phyloP scores from a whole-genome alignment of 2,329 filamentous ascomycete genomes.

The Ophiostoma montium region DNA sequence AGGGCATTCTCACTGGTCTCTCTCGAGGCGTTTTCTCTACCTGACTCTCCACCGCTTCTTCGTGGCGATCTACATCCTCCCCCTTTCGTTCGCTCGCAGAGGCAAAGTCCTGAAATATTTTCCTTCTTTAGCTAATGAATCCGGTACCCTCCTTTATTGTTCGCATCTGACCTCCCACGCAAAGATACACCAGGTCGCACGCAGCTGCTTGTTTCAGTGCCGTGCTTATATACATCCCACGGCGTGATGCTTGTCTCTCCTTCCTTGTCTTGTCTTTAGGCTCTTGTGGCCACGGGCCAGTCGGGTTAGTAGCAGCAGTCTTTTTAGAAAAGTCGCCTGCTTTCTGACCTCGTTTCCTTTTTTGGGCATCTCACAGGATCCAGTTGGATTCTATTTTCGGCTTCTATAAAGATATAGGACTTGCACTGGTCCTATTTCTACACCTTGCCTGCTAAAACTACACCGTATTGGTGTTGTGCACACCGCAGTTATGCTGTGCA shows the following conservation, averaged over 20 bases:
- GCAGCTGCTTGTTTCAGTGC: slow-evolving; percentile 4
- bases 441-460: neutral
- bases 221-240: slow-evolving; percentile 1
- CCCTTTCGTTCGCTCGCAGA: too few species aligned
- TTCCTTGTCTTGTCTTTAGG: neutral
- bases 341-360: neutral
- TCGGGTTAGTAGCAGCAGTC: neutral
- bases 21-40: too few species aligned
- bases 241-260: neutral
- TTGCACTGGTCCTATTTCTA: neutral
- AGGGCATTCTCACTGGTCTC: neutral
- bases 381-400: too few species aligned
- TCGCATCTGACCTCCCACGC: neutral
- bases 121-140: too few species aligned
- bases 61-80: too few species aligned
- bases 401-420: too few species aligned
- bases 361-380: neutral
- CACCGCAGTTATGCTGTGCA: neutral
- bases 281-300: neutral
- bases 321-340: neutral
- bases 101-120: too few species aligned
- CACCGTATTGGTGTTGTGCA: too few species aligned
- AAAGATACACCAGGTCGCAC: neutral
- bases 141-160: neutral
- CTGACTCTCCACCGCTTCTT: too few species aligned